Evolutionary conservation across 2,329 filamentous ascomycete genomes (phyloP), one percentile per base, ranked within the genome.

Genomic region (Hypoxylon rubiginosum): DNA sequence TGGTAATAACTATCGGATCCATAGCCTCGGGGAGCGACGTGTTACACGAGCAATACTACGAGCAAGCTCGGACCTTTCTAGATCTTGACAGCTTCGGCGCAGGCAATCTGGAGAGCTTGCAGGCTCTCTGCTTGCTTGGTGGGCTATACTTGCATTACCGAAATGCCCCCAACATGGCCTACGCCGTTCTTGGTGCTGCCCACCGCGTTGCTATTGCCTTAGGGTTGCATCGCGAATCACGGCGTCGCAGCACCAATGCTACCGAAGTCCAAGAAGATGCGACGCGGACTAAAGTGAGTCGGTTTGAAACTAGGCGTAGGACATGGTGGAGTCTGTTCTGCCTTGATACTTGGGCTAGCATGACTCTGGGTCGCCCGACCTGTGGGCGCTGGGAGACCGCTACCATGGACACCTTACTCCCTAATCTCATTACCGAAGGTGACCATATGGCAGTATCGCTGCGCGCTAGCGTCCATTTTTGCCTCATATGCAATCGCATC

Each of bases 251-350:
- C 34, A 45, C 21, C 15, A 64, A 34, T 32, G 15, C 17, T 5
- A 26, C 30, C 5, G 50, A 62, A 56, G 5, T 21, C 17, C 48
- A 64, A 39, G 49, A 41, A 34, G 57, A 56, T 21, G 28, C 46
- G 4, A 32, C 58, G 1, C 19, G 51, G 1, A 36, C 8, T 7
- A 58, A 46, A 34, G 45, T 57, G 19, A 62, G 39, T 48, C 66
- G 66, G 17, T 15, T 66, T 19, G 66, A 69, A 51, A 69, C 57
- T 3, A 67, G 54, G 43, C 63, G 66, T 34, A 61, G 66, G 30
- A 69, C 66, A 10, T 69, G 66, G 66, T 69, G 66, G 66, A 62
- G 66, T 48, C 45, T 69, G 28, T 64, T 69, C 39, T 69, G 66
- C 17, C 57, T 69, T 28, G 66, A 69, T 36, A 69, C 66, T 10